Base-by-base conservation (phyloP, 1,284 basidiomycete genomes). In the Microstroma glucosiphilum region DNA sequence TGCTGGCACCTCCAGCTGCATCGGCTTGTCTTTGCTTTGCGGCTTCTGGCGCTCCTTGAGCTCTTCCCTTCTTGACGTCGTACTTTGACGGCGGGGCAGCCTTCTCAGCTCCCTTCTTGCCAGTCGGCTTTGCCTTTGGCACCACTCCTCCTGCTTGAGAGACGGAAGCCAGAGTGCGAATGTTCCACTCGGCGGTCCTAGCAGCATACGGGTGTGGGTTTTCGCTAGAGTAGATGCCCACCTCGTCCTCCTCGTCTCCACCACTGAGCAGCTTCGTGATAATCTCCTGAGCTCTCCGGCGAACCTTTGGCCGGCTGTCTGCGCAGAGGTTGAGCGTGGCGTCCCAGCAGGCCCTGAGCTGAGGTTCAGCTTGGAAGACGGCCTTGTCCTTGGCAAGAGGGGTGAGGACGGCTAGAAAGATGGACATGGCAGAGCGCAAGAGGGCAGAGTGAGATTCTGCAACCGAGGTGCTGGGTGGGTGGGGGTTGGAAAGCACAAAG, bases 221-320 rank as follows among this genome's bases (percentile, higher is more conserved):
- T 46, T 58, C 61, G 43, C 26, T 41, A 9, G 25, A 19, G 43
- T 19, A 40, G 30, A 37, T 37, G 3, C 30, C 30, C 30, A 37
- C 30, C 30, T 37, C 30, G 30, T 37, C 30, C 30, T 37, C 30
- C 9, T 37, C 30, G 1, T 48, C 60, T 9, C 37, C 25, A 13
- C 26, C 23, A 8, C 25, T 23, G 0, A 79, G 73, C 21, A 92
- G 83, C 69, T 90, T 87, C 67, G 84, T 84, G 48, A 98, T 84
- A 23, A 90, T 85, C 71, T 96, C 92, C 61, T 89, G 88, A 9
- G 94, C 92, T 68, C 88, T 86, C 80, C 87, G 92, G 62, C 96
- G 86, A 56, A 98, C 91, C 82, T 98, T 97, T 42, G 96, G 94
- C 54, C 94, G 83, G 1, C 87, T 85, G 82, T 98, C 94, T 57